A percentile compares a stretch with the other conserved stretches of the same genome.
These are phyloP conservation scores for Petrea volubilis DNA, from an alignment of 257 asterid species.

Conservation along the genomic window DNA sequence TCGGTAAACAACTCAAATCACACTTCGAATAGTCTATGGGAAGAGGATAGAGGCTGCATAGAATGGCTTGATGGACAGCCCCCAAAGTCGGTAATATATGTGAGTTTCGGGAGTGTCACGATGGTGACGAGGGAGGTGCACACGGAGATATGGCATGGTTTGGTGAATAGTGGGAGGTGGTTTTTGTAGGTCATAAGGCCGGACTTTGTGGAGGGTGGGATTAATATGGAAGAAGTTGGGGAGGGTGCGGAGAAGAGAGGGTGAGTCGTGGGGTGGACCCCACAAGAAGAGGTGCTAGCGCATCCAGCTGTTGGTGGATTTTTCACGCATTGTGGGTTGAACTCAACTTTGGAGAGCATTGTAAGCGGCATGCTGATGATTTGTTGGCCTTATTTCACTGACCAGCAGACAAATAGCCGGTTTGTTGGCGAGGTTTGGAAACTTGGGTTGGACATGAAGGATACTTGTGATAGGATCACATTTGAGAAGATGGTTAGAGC, in stretches of 20 bases:
- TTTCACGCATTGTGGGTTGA: too few species aligned
- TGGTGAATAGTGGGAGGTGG: constrained; percentile 35
- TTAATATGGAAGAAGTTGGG: constrained; percentile 21
- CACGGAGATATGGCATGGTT: constrained; percentile 49
- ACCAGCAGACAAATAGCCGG: constrained; percentile 25
- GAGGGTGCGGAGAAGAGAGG: constrained; percentile 24
- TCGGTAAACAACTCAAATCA: neutral
- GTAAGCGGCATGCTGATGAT: too few species aligned
- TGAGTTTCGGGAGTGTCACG: constrained; percentile 53
- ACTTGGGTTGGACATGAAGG: constrained; percentile 30
- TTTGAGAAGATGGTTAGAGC: constrained; percentile 28
- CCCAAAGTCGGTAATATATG: constrained; percentile 40
- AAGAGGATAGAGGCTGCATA: constrained; percentile 45
- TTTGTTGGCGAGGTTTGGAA: constrained; percentile 22
- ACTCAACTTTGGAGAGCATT: too few species aligned
- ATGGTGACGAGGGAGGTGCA: constrained; percentile 28
- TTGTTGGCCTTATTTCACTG: constrained; percentile 29
- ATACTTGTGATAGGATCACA: constrained; percentile 21
- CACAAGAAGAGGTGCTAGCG: constrained; percentile 29
- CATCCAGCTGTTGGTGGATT: constrained; percentile 20
- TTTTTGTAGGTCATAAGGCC: constrained; percentile 61
- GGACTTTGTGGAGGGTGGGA: constrained; percentile 13
- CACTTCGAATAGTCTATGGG: constrained; percentile 47
- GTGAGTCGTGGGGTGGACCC: constrained; percentile 25
- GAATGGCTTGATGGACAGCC: constrained; percentile 46